These are phyloP conservation scores for Russula ochroleuca DNA, from an alignment of 768 basidiomycete genomes.

Conservation along the genomic window DNA sequence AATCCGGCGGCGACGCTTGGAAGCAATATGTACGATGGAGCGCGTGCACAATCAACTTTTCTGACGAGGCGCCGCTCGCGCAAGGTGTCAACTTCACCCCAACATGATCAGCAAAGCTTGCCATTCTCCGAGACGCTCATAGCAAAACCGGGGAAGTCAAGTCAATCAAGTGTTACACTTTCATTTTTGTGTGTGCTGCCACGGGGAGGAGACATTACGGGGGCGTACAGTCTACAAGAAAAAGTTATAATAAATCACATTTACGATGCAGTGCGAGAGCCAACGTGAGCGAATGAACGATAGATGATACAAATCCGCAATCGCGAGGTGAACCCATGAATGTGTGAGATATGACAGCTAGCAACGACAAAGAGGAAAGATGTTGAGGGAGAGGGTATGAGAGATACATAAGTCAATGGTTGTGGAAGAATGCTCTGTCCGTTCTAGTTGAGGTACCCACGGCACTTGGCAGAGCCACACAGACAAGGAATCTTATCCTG, in stretches of 20 bases:
- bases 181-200: conserved; percentile 14
- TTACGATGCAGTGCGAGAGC: conserved; percentile 28
- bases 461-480: conserved; percentile 86
- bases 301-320: conserved; percentile 30
- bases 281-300: conserved; percentile 33
- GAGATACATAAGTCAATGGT: conserved; percentile 29
- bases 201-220: conserved; percentile 19
- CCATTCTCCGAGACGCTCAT: not conserved
- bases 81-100: conserved; percentile 85
- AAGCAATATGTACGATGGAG: conserved; percentile 94
- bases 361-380: conserved; percentile 23
- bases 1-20: conserved; percentile 99
- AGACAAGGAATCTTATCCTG: conserved; percentile 95
- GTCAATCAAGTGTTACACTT: conserved; percentile 20
- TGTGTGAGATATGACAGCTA: conserved; percentile 25
- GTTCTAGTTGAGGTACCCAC: conserved; percentile 91
- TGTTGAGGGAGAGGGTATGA: conserved; percentile 28
- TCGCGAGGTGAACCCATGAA: conserved; percentile 23
- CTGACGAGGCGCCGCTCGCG: conserved; percentile 81
- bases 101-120: conserved; percentile 30
- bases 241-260: conserved; percentile 28
- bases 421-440: conserved; percentile 12
- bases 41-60: conserved; percentile 90
- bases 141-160: not conserved
- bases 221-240: conserved; percentile 24